Evolutionary conservation across 2,329 filamentous ascomycete species (phyloP).

Genomic region (Epichloe festucae): DNA sequence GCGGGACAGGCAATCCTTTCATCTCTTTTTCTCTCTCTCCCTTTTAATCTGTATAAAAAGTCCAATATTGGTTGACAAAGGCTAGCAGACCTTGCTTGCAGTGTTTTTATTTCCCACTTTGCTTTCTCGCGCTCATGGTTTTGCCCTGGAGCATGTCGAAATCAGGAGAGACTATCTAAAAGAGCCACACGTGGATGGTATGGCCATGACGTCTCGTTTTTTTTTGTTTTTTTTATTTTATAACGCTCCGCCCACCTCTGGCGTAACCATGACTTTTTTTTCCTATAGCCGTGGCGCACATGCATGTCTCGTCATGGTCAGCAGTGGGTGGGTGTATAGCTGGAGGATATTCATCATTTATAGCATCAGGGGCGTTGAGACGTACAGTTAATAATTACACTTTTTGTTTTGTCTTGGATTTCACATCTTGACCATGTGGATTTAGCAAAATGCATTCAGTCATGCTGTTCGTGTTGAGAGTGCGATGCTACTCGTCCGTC

Average conservation of each 20-base stretch:
- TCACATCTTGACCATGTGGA: too few relatives aligned
- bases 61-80: conserved; percentile 6
- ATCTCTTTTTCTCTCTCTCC: conserved; percentile 5
- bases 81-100: not conserved
- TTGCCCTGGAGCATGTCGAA: not conserved
- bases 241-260: not conserved
- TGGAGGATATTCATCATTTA: conserved; percentile 3
- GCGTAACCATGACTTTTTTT: not conserved
- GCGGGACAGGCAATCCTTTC: conserved; percentile 1
- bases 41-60: conserved; percentile 7
- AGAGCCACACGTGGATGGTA: not conserved
- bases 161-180: not conserved
- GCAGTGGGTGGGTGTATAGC: not conserved
- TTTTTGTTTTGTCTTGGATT: too few relatives aligned
- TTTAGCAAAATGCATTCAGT: too few relatives aligned
- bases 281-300: too few relatives aligned
- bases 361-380: conserved; percentile 10
- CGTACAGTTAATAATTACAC: not conserved
- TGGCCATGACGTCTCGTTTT: not conserved
- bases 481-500: too few relatives aligned
- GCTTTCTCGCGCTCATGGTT: not conserved
- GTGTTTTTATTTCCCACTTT: conserved; percentile 3
- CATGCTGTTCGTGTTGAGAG: too few relatives aligned
- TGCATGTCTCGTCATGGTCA: not conserved
- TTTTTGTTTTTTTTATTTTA: too few relatives aligned